Percentiles rank a stretch among this genome's conserved stretches.
phyloP scores from a whole-genome alignment of 106 monocot genomes.

The Phalaenopsis equestris region DNA sequence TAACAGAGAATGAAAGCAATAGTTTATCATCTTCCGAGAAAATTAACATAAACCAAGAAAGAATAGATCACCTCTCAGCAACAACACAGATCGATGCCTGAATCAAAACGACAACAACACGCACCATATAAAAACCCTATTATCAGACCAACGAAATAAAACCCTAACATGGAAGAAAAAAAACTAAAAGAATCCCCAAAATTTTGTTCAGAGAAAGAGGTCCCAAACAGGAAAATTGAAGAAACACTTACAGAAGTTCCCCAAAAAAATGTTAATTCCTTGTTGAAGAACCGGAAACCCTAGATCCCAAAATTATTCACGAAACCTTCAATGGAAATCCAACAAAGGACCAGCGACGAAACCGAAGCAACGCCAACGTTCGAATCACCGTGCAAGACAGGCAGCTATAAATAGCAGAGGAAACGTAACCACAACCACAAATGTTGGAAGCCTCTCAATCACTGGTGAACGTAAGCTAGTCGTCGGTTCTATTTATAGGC shows the following conservation, averaged over 20 bases:
- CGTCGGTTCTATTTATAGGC: neutral
- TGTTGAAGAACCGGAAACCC: neutral
- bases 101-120: neutral
- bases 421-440: neutral
- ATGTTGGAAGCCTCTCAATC: neutral
- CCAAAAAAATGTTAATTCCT: neutral
- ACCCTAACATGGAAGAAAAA: too few relatives aligned
- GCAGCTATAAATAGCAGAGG: neutral
- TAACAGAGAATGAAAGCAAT: too few relatives aligned
- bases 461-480: neutral
- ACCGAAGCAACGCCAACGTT: neutral
- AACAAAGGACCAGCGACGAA: neutral
- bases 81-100: neutral
- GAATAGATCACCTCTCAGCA: too few relatives aligned
- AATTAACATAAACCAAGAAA: neutral
- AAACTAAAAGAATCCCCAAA: too few relatives aligned
- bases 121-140: too few relatives aligned
- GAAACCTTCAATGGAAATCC: neutral
- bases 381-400: neutral
- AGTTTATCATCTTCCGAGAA: neutral
- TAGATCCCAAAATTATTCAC: neutral
- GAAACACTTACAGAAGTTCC: neutral
- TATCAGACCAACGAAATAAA: too few relatives aligned
- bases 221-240: too few relatives aligned
- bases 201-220: too few relatives aligned